Conservation (phyloP, 257 asterid species). For the Nicotiana tabacum region DNA sequence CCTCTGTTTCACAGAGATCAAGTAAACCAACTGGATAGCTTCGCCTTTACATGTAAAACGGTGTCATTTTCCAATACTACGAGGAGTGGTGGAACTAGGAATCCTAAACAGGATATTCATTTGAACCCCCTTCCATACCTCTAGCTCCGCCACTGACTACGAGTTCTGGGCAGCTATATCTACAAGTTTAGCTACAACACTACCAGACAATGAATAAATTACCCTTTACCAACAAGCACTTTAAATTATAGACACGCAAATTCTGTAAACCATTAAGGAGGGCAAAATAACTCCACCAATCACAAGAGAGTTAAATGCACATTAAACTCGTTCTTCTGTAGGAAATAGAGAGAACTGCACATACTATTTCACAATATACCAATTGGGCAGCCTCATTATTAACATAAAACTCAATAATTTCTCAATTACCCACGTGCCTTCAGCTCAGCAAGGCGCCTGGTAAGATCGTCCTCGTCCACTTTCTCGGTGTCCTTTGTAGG, state of each 20-base stretch:
- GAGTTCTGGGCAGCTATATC: background rate
- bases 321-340: background rate
- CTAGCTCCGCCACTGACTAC: too few species aligned
- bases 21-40: background rate
- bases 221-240: background rate
- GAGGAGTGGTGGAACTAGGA: background rate
- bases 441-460: constrained; percentile 94
- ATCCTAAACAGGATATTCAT: too few species aligned
- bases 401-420: background rate
- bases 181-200: background rate
- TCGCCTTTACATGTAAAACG: background rate
- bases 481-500: constrained; percentile 53
- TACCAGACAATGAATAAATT: background rate
- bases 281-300: background rate
- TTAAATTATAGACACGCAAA: background rate
- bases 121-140: too few species aligned
- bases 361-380: background rate
- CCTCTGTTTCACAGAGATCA: background rate
- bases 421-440: constrained; percentile 76
- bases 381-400: background rate
- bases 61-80: background rate
- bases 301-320: background rate
- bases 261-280: background rate
- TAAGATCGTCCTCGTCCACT: constrained; percentile 88
- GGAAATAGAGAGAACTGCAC: background rate